These are phyloP conservation scores for Bacidia rubella DNA, from an alignment of 495 filamentous ascomycete genomes.

Conservation along the genomic window DNA sequence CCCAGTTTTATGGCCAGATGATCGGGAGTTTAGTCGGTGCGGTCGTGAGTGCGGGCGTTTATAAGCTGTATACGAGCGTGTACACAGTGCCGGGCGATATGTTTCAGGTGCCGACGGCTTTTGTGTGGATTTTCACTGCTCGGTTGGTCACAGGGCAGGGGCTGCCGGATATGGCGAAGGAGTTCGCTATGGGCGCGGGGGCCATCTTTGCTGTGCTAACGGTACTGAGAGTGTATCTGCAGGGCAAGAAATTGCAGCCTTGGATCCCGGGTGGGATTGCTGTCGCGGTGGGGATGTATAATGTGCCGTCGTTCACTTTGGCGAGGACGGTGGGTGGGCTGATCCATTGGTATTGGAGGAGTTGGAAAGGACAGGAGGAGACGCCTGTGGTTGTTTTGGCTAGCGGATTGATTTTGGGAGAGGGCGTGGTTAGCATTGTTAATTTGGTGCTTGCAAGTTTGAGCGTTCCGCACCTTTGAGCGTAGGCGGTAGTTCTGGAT, in stretches of 20 bases:
- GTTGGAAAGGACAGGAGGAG: slow-evolving; percentile 35
- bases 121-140: slow-evolving; percentile 95
- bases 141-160: slow-evolving; percentile 88
- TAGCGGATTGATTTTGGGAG: slow-evolving; percentile 78
- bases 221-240: slow-evolving; percentile 45
- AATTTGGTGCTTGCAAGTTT: slow-evolving; percentile 75
- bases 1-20: slow-evolving; percentile 93
- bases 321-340: slow-evolving; percentile 77
- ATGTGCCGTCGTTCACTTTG: slow-evolving; percentile 87
- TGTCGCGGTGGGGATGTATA: slow-evolving; percentile 95
- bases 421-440: slow-evolving; percentile 86
- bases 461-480: slow-evolving; percentile 67
- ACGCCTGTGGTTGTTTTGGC: slow-evolving; percentile 52
- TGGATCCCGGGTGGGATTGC: slow-evolving; percentile 86
- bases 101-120: slow-evolving; percentile 88
- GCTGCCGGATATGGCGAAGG: slow-evolving; percentile 64
- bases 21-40: slow-evolving; percentile 85
- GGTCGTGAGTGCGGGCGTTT: slow-evolving; percentile 73
- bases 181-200: slow-evolving; percentile 60
- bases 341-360: slow-evolving; percentile 69
- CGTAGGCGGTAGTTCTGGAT: slow-evolving; percentile 22
- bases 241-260: slow-evolving; percentile 23
- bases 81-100: slow-evolving; percentile 76
- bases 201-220: slow-evolving; percentile 58
- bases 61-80: slow-evolving; percentile 79